phyloP scores from a whole-genome alignment of 2,329 filamentous ascomycete species.

The Arthroderma sp. region DNA sequence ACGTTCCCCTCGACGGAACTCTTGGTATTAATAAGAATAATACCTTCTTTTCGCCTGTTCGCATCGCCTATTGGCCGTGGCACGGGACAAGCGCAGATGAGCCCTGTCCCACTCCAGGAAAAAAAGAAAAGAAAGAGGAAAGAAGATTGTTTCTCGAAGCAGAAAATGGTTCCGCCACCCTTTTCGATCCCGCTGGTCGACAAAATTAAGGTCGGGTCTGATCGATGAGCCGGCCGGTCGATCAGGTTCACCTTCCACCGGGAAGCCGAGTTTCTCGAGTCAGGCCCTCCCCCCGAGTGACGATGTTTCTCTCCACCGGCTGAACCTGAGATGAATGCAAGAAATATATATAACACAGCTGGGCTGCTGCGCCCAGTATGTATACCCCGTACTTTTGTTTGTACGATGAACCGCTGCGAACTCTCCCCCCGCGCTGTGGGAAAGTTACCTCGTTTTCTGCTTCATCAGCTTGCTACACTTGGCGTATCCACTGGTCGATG shows the following conservation, averaged over 20 bases:
- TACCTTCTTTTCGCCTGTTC: neutral
- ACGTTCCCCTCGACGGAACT: neutral
- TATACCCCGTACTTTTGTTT: neutral
- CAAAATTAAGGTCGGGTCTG: too few species aligned
- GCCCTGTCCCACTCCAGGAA: neutral
- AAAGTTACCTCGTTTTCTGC: neutral
- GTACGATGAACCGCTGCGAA: neutral
- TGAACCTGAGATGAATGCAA: neutral
- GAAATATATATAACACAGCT: neutral
- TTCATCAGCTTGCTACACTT: neutral
- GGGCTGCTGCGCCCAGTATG: neutral
- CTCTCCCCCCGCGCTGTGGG: neutral
- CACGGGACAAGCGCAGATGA: neutral
- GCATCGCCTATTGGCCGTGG: neutral
- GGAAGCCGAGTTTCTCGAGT: neutral
- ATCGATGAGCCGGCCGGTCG: neutral
- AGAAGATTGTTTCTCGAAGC: constrained; percentile 1
- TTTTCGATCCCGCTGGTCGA: neutral
- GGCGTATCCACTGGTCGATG: neutral
- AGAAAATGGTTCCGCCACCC: neutral
- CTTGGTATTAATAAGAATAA: neutral
- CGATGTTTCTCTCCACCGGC: neutral
- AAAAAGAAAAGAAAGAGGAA: neutral
- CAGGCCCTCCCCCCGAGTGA: too few species aligned
- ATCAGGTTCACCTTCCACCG: neutral